These are phyloP conservation scores for Metschnikowia henanensis DNA, from an alignment of 805 yeast genomes.

Conservation along the genomic window DNA sequence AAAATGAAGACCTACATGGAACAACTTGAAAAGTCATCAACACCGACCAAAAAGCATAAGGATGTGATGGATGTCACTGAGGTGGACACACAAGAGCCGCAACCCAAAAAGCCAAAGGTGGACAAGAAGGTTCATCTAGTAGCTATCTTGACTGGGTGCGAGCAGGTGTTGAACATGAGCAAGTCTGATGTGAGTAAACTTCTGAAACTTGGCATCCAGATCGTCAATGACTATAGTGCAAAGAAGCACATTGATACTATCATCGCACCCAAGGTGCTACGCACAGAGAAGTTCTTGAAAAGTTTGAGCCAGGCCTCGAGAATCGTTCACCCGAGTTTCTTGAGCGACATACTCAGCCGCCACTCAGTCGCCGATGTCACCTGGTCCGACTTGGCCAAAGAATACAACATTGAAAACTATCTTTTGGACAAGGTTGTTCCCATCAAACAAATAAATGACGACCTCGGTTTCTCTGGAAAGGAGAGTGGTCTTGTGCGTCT, in stretches of 20 bases:
- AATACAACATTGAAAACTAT: slow-evolving; percentile 30
- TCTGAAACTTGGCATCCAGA: slow-evolving; percentile 54
- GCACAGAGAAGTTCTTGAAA: slow-evolving; percentile 85
- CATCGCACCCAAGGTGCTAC: slow-evolving; percentile 76
- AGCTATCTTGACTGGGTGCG: slow-evolving; percentile 69
- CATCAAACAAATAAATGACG: slow-evolving; percentile 31
- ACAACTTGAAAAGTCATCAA: slow-evolving; percentile 27
- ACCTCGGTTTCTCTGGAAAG: slow-evolving; percentile 23
- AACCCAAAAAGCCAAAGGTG: slow-evolving; percentile 11
- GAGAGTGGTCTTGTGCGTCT: slow-evolving; percentile 14
- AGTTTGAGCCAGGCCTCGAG: slow-evolving; percentile 59
- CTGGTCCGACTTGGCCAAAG: slow-evolving; percentile 20
- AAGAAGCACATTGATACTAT: slow-evolving; percentile 45
- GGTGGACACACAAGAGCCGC: slow-evolving; percentile 4
- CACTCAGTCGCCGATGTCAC: slow-evolving; percentile 34
- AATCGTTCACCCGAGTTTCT: slow-evolving; percentile 55
- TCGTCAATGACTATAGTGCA: slow-evolving; percentile 42
- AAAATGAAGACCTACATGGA: slow-evolving; percentile 40
- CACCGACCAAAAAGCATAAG: slow-evolving; percentile 8
- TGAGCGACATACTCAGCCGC: slow-evolving; percentile 13
- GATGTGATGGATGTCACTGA: background rate
- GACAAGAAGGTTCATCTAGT: slow-evolving; percentile 31
- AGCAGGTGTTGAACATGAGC: slow-evolving; percentile 38
- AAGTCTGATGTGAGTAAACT: slow-evolving; percentile 45
- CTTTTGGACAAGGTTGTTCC: slow-evolving; percentile 34